Evolutionary conservation across 2,329 filamentous ascomycete genomes (phyloP), one percentile per base, ranked within the genome.

Genomic region (Rhytidhysteron rufulum): DNA sequence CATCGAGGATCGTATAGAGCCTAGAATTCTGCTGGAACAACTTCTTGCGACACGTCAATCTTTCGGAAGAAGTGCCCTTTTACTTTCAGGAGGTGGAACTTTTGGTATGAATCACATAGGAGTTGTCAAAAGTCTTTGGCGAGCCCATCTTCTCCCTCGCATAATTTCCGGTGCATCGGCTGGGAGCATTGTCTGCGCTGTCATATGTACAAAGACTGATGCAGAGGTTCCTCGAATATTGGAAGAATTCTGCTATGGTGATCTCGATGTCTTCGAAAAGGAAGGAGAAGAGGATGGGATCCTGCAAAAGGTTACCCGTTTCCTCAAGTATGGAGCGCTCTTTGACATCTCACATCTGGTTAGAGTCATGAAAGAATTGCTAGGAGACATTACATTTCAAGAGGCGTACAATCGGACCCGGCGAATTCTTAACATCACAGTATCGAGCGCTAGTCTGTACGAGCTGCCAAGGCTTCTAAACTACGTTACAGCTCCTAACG

Each of bases 371-470:
- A 79, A 80, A 40, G 74, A 75, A 22, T 71, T 93, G 55, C 75
- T 95, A 6, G 89, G 89, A 27, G 87, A 96, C 54, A 84, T 95
- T 54, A 97, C 91, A 0, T 97, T 97, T 53, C 87, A 91, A 57
- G 91, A 97, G 66, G 88, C 89, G 1, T 96, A 96, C 69, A 95
- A 95, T 60, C 83, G 89, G n/a, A 95, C 90, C 0, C 80, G 88
- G 20, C 80, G 89, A 43, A 90, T 96, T 45, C 79, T 95, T 57
- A 97, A 96, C 62, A 95, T 97, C 27, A 90, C 87, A 43, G 90
- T 97, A 5, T 95, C 90, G 0, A 88, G 86, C 2, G 86, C 88
- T 1, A 88, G 86, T 13, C 78, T 91, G 40, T 93, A 94, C 62
- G 90, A 96, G 60, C 73, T 95, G 13, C 91, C 90, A 0, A 75